A percentile compares a stretch with the other conserved stretches of the same genome.
Conservation (phyloP, 768 basidiomycete genomes). For the Amanita inopinata region DNA sequence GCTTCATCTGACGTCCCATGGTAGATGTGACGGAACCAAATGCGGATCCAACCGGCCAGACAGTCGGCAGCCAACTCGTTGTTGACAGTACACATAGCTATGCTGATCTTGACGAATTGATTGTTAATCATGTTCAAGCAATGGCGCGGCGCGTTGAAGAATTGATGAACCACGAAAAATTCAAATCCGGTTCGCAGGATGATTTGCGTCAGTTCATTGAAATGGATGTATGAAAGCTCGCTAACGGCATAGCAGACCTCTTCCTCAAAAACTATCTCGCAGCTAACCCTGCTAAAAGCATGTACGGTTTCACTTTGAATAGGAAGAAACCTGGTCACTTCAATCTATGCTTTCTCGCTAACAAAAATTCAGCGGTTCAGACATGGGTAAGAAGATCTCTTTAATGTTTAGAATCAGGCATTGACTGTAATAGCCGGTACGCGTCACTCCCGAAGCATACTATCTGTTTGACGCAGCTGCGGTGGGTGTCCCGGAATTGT, state of each 20-base stretch:
- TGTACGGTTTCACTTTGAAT: conserved; percentile 93
- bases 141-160: conserved; percentile 92
- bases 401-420: too few relatives aligned
- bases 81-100: conserved; percentile 77
- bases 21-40: conserved; percentile 78
- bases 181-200: conserved; percentile 79
- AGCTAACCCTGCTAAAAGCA: conserved; percentile 89
- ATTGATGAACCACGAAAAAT: conserved; percentile 91
- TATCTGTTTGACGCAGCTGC: conserved; percentile 86
- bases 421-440: too few relatives aligned
- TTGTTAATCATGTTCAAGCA: conserved; percentile 93
- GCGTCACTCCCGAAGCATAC: conserved; percentile 82
- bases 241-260: conserved; percentile 43
- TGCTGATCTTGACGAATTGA: conserved; percentile 91
- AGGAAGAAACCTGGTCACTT: conserved; percentile 88
- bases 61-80: conserved; percentile 50
- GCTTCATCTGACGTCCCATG: conserved; percentile 5
- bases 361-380: conserved; percentile 81
- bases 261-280: conserved; percentile 85
- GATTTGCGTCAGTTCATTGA: conserved; percentile 66
- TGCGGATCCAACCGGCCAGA: conserved; percentile 61
- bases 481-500: conserved; percentile 85
- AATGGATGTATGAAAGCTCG: conserved; percentile 2
- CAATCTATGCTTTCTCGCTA: conserved; percentile 86
- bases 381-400: conserved; percentile 62